Evolutionary conservation across 2,329 filamentous ascomycete genomes (phyloP).

Genomic region (Simplicillium aogashimaense): DNA sequence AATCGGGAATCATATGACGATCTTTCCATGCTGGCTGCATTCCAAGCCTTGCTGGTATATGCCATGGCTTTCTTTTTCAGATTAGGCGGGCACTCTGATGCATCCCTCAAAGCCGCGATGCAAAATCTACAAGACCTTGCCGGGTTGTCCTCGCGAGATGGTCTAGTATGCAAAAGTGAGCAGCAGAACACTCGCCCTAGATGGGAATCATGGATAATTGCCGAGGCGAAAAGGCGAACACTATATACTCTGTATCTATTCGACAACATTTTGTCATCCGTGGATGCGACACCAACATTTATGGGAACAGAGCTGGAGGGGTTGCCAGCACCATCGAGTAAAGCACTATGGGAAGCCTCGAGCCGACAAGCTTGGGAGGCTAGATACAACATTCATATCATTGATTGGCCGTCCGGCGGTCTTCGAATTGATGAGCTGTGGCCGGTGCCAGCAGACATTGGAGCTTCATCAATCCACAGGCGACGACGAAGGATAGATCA

Average conservation of each 20-base stretch:
- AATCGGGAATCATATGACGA: not conserved
- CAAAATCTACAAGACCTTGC: slow-evolving; percentile 42
- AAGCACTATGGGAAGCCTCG: slow-evolving; percentile 30
- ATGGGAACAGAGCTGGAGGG: slow-evolving; percentile 37
- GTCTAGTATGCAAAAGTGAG: slow-evolving; percentile 34
- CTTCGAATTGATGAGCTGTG: slow-evolving; percentile 42
- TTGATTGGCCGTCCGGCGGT: slow-evolving; percentile 27
- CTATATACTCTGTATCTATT: slow-evolving; percentile 44
- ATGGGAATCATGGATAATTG: slow-evolving; percentile 45
- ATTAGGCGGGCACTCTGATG: slow-evolving; percentile 11
- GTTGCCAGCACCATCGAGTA: slow-evolving; percentile 29
- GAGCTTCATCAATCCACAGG: slow-evolving; percentile 16
- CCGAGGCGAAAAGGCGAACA: slow-evolving; percentile 40
- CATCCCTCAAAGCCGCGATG: slow-evolving; percentile 30
- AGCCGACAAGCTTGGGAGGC: slow-evolving; percentile 28
- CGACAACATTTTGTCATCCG: slow-evolving; percentile 34
- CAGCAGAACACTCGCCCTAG: slow-evolving; percentile 23
- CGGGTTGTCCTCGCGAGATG: slow-evolving; percentile 23
- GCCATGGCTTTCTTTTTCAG: slow-evolving; percentile 36
- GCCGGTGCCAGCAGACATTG: slow-evolving; percentile 23
- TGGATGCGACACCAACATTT: slow-evolving; percentile 33
- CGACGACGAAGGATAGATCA: slow-evolving; percentile 29
- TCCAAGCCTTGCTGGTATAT: slow-evolving; percentile 46
- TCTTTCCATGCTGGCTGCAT: slow-evolving; percentile 25
- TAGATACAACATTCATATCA: slow-evolving; percentile 30